These are phyloP conservation scores for Harringtonia lauricola DNA, from an alignment of 2,329 filamentous ascomycete species.

Conservation along the genomic window DNA sequence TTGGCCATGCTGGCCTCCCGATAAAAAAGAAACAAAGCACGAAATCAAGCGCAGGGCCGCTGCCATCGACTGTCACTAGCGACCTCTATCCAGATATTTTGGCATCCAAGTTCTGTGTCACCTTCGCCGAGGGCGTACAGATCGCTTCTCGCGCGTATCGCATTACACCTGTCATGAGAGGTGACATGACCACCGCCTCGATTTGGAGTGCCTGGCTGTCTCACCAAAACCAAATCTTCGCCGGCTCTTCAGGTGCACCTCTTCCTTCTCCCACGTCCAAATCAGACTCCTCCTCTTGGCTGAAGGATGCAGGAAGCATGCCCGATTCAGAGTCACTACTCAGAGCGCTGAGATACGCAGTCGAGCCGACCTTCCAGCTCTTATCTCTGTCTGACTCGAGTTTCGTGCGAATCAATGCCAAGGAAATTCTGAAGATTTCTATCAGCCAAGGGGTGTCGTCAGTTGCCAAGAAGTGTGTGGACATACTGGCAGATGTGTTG, in stretches of 20 bases:
- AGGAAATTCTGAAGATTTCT: not conserved
- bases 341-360: not conserved
- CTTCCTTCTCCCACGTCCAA: not conserved
- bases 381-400: not conserved
- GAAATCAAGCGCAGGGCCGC: no score
- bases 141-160: not conserved
- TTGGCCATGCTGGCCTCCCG: not conserved
- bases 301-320: not conserved
- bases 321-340: not conserved
- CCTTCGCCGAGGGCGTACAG: not conserved
- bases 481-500: not conserved
- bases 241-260: no score
- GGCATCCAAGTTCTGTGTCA: not conserved
- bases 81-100: not conserved
- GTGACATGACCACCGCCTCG: not conserved
- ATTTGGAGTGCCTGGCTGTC: not conserved
- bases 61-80: no score
- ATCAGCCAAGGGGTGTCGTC: not conserved
- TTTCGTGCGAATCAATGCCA: not conserved
- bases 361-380: not conserved
- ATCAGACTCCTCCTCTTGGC: not conserved
- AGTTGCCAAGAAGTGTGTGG: not conserved
- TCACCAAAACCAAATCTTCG: not conserved
- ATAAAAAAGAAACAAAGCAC: not conserved
- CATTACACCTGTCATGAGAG: not conserved